Conservation (phyloP, 805 yeast genomes). For the Candida mattraensis region DNA sequence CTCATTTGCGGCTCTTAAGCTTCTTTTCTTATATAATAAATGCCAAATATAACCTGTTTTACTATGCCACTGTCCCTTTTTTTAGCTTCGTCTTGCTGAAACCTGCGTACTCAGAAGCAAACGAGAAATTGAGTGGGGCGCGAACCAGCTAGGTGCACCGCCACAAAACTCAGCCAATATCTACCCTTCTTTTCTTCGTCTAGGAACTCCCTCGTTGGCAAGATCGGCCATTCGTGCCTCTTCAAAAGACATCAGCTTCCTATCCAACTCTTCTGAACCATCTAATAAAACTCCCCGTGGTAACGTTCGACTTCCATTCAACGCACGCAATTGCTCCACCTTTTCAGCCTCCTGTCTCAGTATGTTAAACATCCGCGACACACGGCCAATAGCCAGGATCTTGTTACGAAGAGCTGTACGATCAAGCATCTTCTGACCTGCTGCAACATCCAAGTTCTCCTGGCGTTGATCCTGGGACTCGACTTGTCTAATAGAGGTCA, state of each 20-base stretch:
- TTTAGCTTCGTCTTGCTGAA: too few relatives aligned
- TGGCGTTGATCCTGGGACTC: slow-evolving; percentile 9
- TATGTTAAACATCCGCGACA: slow-evolving; percentile 87
- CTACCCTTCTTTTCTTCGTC: too few relatives aligned
- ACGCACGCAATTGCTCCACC: slow-evolving; percentile 73
- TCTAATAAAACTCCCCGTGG: slow-evolving; percentile 86
- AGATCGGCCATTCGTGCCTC: slow-evolving; percentile 81
- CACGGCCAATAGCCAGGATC: slow-evolving; percentile 87
- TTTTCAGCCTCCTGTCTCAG: slow-evolving; percentile 86
- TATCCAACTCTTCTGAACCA: slow-evolving; percentile 80
- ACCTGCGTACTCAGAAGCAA: too few relatives aligned
- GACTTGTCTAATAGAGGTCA: slow-evolving; percentile 16
- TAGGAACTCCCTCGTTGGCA: slow-evolving; percentile 86
- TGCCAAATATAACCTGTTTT: too few relatives aligned
- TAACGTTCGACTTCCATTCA: slow-evolving; percentile 70
- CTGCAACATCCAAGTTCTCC: too few relatives aligned
- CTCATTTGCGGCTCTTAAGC: too few relatives aligned
- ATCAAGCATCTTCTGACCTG: too few relatives aligned
- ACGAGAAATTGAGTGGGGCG: too few relatives aligned
- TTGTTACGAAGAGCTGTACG: slow-evolving; percentile 63
- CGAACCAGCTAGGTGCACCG: too few relatives aligned
- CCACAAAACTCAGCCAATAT: too few relatives aligned
- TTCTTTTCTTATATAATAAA: too few relatives aligned
- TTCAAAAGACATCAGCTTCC: slow-evolving; percentile 69
- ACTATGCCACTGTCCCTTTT: too few relatives aligned